Evolutionary conservation across 208 protist genomes (phyloP).

Genomic region (Crithidia acanthocephali): DNA sequence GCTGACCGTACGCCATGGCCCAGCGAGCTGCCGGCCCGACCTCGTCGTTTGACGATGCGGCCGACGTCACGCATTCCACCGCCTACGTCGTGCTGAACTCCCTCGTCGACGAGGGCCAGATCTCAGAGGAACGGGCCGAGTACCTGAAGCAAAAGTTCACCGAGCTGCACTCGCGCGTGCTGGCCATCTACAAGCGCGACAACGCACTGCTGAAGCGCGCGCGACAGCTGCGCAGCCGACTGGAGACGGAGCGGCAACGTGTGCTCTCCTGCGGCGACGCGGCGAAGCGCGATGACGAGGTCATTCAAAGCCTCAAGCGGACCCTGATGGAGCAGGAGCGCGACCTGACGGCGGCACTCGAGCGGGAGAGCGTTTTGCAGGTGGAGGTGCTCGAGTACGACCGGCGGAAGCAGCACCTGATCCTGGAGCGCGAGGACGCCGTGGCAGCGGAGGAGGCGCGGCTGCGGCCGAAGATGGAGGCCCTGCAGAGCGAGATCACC

Average conservation of each 20-base stretch:
- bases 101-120: constrained; percentile 88
- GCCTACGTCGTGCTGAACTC: constrained; percentile 80
- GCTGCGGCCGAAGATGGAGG: constrained; percentile 83
- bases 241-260: constrained; percentile 79
- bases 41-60: constrained; percentile 58
- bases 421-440: constrained; percentile 89
- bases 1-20: constrained; percentile 15
- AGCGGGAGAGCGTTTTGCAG: constrained; percentile 91
- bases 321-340: constrained; percentile 71
- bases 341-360: constrained; percentile 78
- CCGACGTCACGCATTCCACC: constrained; percentile 90
- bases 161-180: constrained; percentile 85
- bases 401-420: constrained; percentile 84
- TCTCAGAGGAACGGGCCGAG: constrained; percentile 84
- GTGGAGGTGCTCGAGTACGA: constrained; percentile 93
- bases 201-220: constrained; percentile 88
- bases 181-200: constrained; percentile 91
- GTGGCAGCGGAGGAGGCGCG: constrained; percentile 89
- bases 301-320: constrained; percentile 86
- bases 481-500: constrained; percentile 69
- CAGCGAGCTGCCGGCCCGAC: constrained; percentile 1
- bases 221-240: constrained; percentile 78
- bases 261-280: constrained; percentile 67
- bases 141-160: constrained; percentile 89
- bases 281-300: constrained; percentile 81